Conservation (phyloP, 371 early-diverging fungal species). For the Mortierella sp. region DNA sequence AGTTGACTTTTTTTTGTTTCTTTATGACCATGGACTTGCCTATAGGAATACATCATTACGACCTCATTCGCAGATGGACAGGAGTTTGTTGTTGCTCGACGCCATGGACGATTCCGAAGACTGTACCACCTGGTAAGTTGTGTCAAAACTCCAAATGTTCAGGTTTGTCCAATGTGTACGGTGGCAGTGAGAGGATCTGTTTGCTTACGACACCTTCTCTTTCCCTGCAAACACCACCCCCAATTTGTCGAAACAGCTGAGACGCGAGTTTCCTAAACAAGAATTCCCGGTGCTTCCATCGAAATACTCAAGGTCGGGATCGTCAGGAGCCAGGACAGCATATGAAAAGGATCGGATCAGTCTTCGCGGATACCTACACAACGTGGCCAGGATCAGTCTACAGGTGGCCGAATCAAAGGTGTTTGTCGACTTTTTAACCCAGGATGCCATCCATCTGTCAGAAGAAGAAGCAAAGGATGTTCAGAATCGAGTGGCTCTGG, state of each 20-base stretch:
- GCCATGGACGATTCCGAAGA: conserved; percentile 26
- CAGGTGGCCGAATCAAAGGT: conserved; percentile 52
- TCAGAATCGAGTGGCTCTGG: conserved; percentile 53
- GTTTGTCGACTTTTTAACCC: conserved; percentile 60
- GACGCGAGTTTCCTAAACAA: conserved; percentile 37
- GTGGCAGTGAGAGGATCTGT: too few relatives aligned
- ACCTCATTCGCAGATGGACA: conserved; percentile 29
- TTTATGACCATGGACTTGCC: too few relatives aligned
- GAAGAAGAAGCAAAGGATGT: conserved; percentile 59
- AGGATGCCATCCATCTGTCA: conserved; percentile 56
- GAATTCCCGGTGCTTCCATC: conserved; percentile 44
- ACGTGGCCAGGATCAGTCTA: conserved; percentile 54
- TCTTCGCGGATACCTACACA: conserved; percentile 62
- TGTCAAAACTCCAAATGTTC: neutral
- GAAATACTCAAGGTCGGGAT: conserved; percentile 32
- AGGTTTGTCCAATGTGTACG: neutral
- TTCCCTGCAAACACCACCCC: too few relatives aligned
- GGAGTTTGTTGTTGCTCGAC: conserved; percentile 34
- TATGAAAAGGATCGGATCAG: conserved; percentile 68
- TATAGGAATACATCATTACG: conserved; percentile 34
- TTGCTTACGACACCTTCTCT: too few relatives aligned
- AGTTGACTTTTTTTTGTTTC: too few relatives aligned
- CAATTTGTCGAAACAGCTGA: too few relatives aligned
- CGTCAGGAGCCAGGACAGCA: conserved; percentile 15
- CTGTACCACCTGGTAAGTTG: conserved; percentile 36